A percentile compares a stretch with the other conserved stretches of the same genome.
These are phyloP conservation scores for Apiospora aurea DNA, from an alignment of 2,329 filamentous ascomycete genomes.

Conservation along the genomic window DNA sequence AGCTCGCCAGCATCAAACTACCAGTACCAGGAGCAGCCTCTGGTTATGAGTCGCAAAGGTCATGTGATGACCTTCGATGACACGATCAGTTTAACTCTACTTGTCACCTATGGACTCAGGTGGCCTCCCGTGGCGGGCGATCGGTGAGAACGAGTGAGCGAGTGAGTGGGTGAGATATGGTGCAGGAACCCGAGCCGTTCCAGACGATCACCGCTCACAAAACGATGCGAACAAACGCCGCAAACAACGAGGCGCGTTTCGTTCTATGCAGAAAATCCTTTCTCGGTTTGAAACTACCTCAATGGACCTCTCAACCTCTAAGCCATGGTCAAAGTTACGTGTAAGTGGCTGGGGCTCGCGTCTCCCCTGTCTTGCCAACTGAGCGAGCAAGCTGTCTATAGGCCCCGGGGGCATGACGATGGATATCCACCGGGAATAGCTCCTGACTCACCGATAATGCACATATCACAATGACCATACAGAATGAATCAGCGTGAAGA, in stretches of 20 bases:
- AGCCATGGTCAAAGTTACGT: conserved; percentile 17
- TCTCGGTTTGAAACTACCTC: conserved; percentile 10
- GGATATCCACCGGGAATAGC: not conserved
- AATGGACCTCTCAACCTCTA: conserved; percentile 14
- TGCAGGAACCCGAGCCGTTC: not conserved
- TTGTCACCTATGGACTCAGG: not conserved
- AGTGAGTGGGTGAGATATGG: not conserved
- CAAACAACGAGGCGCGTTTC: conserved; percentile 19
- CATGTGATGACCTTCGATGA: not conserved
- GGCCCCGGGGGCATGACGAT: not conserved
- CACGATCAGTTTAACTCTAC: not conserved
- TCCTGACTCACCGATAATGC: not conserved
- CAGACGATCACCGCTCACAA: conserved; percentile 3
- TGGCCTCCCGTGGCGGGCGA: too few relatives aligned
- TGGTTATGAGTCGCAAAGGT: conserved; percentile 1
- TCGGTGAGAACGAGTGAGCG: not conserved
- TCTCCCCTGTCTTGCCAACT: not conserved
- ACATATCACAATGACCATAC: not conserved
- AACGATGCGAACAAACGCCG: conserved; percentile 1
- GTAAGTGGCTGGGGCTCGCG: not conserved
- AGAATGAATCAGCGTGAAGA: not conserved
- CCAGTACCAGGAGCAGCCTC: not conserved
- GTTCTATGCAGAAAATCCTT: conserved; percentile 8
- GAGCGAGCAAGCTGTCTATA: not conserved
- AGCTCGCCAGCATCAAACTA: not conserved